These are phyloP conservation scores for Rhododendron molle DNA, from an alignment of 148 eudicot genomes.

Conservation along the genomic window DNA sequence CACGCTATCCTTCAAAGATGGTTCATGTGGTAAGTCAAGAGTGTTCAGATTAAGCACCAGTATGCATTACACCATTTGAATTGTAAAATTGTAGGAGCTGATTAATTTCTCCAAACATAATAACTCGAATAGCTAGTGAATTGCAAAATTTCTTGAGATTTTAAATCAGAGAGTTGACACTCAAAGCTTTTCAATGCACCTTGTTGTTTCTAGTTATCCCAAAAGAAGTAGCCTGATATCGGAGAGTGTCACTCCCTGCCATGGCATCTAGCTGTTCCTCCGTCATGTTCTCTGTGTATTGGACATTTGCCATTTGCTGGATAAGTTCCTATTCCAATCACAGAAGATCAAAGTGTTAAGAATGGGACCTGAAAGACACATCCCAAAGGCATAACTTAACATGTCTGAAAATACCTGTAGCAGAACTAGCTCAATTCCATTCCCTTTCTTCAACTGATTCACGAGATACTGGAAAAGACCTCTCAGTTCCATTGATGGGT, in stretches of 20 bases:
- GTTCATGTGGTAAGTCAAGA: not conserved
- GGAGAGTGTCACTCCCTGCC: constrained; percentile 97
- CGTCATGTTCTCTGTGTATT: constrained; percentile 95
- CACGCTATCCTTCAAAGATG: not conserved
- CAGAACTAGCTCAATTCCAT: constrained; percentile 22
- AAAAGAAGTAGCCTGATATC: constrained; percentile 91
- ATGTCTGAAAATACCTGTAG: constrained; percentile 57
- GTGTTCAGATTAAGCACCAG: not conserved
- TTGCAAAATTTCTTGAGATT: not conserved
- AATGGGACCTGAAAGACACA: not conserved
- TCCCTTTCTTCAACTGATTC: no score
- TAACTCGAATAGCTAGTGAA: not conserved
- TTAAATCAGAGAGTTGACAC: not conserved
- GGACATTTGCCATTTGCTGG: constrained; percentile 99
- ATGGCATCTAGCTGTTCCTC: constrained; percentile 96
- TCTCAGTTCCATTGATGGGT: constrained; percentile 97
- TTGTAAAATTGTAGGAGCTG: not conserved
- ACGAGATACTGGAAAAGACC: constrained; percentile 43
- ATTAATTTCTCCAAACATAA: not conserved
- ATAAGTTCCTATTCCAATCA: constrained; percentile 67
- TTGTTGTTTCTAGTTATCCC: constrained; percentile 86
- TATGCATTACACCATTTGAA: not conserved
- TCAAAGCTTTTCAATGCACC: constrained; percentile 31
- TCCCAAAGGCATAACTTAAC: not conserved
- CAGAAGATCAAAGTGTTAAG: not conserved